Evolutionary conservation across 257 asterid genomes (phyloP).

Genomic region (Echites panduratus): DNA sequence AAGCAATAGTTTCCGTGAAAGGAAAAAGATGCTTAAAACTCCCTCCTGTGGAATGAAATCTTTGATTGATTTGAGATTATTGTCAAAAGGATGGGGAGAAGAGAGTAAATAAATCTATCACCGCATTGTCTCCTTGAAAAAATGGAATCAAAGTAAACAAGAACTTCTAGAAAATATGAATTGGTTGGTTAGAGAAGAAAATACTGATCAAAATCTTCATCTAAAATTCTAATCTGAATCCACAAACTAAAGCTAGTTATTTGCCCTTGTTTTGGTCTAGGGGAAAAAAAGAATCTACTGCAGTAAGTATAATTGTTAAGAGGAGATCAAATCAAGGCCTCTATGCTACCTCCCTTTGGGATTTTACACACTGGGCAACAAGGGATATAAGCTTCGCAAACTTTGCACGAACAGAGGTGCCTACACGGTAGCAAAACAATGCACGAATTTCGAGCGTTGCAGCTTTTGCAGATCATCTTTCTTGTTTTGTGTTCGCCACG

Average conservation of each 20-base stretch:
- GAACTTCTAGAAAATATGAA: not conserved
- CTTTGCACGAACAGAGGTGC: constrained; percentile 63
- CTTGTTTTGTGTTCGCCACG: not conserved
- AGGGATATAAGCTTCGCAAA: constrained; percentile 49
- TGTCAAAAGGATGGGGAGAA: not conserved
- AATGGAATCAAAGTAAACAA: not conserved
- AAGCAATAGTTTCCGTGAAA: not conserved
- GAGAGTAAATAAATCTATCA: not conserved
- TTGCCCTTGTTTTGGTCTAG: not conserved
- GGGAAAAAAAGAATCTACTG: not conserved
- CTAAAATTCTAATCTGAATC: not conserved
- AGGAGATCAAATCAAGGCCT: constrained; percentile 37
- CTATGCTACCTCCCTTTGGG: constrained; percentile 50
- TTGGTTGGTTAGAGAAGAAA: not conserved
- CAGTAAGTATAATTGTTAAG: not conserved
- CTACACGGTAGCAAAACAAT: constrained; percentile 73
- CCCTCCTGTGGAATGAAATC: too few species aligned
- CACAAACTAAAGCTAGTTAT: not conserved
- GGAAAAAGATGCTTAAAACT: not conserved
- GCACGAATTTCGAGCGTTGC: constrained; percentile 43
- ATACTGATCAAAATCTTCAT: not conserved
- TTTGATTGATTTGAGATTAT: not conserved
- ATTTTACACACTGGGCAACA: constrained; percentile 65
- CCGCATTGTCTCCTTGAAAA: not conserved
- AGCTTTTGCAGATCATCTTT: constrained; percentile 46